Base-by-base conservation (phyloP, 1,139 yeast species). In the Protomyces lactucae-debilis region DNA sequence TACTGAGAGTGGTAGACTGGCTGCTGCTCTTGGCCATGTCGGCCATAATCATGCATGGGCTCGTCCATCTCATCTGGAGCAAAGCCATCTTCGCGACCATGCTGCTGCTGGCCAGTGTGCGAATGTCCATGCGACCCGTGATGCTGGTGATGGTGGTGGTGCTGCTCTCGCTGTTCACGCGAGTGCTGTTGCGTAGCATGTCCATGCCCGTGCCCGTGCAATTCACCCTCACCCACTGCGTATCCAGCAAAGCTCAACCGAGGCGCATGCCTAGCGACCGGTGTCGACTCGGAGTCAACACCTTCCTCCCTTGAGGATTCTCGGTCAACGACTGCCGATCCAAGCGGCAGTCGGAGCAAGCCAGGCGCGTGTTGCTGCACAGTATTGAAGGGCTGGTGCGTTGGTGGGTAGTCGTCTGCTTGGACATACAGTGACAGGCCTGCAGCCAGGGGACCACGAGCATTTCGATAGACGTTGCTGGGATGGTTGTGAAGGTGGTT, bases 191-290 rank as follows among this genome's bases (percentile, higher is more conserved):
- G 48, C 48, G 14, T 16, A 12, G 14, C 23, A 10, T 16, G 23
- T n/a, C 25, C 23, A 16, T 16, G 48, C 32, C 32, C 32, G 16
- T 14, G 14, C 3, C 43, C 43, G 9, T 37, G 16, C 43, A 37
- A 12, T 1, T 37, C 43, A 4, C 43, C 43, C 43, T 37, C 43
- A n/a, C 43, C 43, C 16, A n/a, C 25, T n/a, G 25, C 18, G 25
- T 43, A 43, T 3, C 48, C 48, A 43, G 48, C 21, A 43, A 43
- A 43, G 48, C 48, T 43, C 48, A 43, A 43, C 48, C 48, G 48
- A 43, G 48, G 48, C 48, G 48, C 48, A 43, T 43, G 48, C 48
- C 48, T 43, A 43, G 48, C 48, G 48, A 43, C 48, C 48, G 48
- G 48, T 43, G 48, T 43, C 10, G 48, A 18, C 12, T 43, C 48